Evolutionary conservation across 257 asterid species (phyloP).

Genomic region (Nicotiana tomentosiformis): DNA sequence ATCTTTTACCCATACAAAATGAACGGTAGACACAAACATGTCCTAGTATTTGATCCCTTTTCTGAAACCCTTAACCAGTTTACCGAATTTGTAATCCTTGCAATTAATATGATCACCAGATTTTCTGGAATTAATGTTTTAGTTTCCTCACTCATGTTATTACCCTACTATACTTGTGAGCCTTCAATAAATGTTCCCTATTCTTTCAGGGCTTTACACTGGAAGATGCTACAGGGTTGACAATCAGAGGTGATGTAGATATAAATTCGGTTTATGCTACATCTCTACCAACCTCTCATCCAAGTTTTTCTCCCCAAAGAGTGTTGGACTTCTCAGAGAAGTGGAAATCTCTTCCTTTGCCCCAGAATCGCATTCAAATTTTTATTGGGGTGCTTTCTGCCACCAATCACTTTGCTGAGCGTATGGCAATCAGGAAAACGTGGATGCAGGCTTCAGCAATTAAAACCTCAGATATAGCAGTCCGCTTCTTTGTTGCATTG

Average conservation of each 20-base stretch:
- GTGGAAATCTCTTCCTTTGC: conserved; percentile 65
- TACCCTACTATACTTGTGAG: not conserved
- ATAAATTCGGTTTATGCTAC: conserved; percentile 54
- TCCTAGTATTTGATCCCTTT: not conserved
- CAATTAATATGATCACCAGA: not conserved
- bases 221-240: no score
- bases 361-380: conserved; percentile 44
- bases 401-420: conserved; percentile 96
- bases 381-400: conserved; percentile 96
- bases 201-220: not conserved
- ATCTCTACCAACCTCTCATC: conserved; percentile 92
- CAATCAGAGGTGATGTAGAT: no score
- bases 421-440: conserved; percentile 94
- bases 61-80: not conserved
- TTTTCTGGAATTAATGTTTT: not conserved
- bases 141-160: not conserved
- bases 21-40: not conserved
- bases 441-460: conserved; percentile 84
- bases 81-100: not conserved
- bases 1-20: not conserved
- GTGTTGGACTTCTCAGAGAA: conserved; percentile 67
- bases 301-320: conserved; percentile 88
- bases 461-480: conserved; percentile 64
- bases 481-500: conserved; percentile 86
- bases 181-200: not conserved